These are phyloP conservation scores for Xylariaceae sp. DNA, from an alignment of 2,329 filamentous ascomycete species.

Conservation along the genomic window DNA sequence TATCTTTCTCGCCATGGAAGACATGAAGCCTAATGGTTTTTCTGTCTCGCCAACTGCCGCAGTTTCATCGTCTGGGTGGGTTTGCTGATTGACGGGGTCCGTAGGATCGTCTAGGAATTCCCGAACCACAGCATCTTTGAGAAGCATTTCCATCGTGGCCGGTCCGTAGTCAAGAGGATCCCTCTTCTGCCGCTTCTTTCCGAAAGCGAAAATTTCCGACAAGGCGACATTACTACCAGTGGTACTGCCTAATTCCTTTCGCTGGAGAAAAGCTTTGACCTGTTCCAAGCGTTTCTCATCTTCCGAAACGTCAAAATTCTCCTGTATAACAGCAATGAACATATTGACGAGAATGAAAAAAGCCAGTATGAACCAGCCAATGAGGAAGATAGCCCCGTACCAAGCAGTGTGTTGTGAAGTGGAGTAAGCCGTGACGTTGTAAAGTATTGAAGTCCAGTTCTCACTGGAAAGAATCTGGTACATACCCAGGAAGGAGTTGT, in stretches of 20 bases:
- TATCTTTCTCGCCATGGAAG: slow-evolving; percentile 60
- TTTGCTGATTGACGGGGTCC: slow-evolving; percentile 33
- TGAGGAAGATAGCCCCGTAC: slow-evolving; percentile 88
- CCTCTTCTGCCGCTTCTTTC: slow-evolving; percentile 58
- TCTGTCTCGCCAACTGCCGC: slow-evolving; percentile 39
- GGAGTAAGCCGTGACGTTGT: slow-evolving; percentile 72
- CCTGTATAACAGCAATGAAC: slow-evolving; percentile 99
- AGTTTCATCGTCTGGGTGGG: slow-evolving; percentile 27
- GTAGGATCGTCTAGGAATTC: slow-evolving; percentile 85
- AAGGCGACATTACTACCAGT: slow-evolving; percentile 73
- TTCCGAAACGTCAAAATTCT: slow-evolving; percentile 98
- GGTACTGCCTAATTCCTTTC: slow-evolving; percentile 75
- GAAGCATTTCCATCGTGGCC: slow-evolving; percentile 89
- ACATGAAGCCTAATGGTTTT: slow-evolving; percentile 57
- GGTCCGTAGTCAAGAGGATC: slow-evolving; percentile 91
- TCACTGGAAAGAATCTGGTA: slow-evolving; percentile 96
- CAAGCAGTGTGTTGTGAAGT: slow-evolving; percentile 70
- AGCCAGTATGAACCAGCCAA: slow-evolving; percentile 91
- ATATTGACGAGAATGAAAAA: slow-evolving; percentile 98
- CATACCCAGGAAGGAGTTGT: slow-evolving; percentile 95
- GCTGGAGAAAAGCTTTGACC: slow-evolving; percentile 89
- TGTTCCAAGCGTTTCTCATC: slow-evolving; percentile 97
- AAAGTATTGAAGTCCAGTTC: slow-evolving; percentile 89
- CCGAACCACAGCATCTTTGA: slow-evolving; percentile 91
- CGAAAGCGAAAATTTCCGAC: slow-evolving; percentile 65